Conservation (phyloP, 345 rosid genomes). For the Rubroshorea leprosula region DNA sequence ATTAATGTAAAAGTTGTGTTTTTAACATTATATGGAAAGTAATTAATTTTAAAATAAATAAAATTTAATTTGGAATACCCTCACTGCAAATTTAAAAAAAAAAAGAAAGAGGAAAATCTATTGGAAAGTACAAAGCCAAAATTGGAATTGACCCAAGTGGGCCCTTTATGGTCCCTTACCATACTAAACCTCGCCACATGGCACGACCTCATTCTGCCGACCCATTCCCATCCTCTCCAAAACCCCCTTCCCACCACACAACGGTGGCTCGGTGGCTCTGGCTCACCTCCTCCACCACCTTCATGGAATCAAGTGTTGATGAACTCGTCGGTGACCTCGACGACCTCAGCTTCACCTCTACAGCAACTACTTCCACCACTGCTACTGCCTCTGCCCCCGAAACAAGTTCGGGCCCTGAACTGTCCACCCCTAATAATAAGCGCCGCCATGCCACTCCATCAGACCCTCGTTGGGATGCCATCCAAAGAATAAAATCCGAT, state of each 20-base stretch:
- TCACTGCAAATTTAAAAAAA: too few relatives aligned
- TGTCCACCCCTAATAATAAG: constrained; percentile 26
- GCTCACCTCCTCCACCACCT: constrained; percentile 9
- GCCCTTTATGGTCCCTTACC: constrained; percentile 20
- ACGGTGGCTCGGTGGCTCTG: background rate
- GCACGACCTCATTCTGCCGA: constrained; percentile 36
- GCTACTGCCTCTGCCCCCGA: too few relatives aligned
- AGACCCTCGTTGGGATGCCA: constrained; percentile 55
- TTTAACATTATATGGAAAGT: too few relatives aligned
- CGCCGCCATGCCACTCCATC: constrained; percentile 44
- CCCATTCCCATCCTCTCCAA: constrained; percentile 21
- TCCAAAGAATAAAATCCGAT: constrained; percentile 23
- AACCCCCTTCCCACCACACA: constrained; percentile 9
- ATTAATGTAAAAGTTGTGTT: too few relatives aligned
- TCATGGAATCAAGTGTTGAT: constrained; percentile 25
- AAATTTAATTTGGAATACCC: too few relatives aligned
- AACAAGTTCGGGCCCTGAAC: too few relatives aligned
- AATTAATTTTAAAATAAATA: too few relatives aligned
- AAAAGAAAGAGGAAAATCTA: too few relatives aligned
- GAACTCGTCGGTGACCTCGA: constrained; percentile 35
- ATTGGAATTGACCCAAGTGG: background rate
- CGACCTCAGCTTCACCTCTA: constrained; percentile 37
- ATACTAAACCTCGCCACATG: too few relatives aligned
- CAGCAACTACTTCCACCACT: constrained; percentile 19
- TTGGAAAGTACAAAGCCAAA: background rate